Evolutionary conservation across 208 protist species (phyloP).

Genomic region (Crithidia sp.): DNA sequence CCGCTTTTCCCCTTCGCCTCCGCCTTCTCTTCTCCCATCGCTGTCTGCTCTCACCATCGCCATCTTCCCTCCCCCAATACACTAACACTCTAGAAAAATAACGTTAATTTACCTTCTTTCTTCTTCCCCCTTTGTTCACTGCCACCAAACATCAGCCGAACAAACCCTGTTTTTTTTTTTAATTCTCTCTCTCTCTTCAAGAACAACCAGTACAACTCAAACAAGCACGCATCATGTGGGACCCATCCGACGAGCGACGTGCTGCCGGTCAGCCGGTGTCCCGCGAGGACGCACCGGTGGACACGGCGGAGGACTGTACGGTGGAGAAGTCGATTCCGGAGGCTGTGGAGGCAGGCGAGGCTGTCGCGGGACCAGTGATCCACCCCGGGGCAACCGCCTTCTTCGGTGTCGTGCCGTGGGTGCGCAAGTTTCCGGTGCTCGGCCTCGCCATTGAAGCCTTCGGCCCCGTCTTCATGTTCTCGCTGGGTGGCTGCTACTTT

Average conservation of each 20-base stretch:
- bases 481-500: slow-evolving; percentile 37
- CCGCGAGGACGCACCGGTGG: neutral
- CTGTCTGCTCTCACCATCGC: neutral
- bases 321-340: neutral
- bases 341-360: too few relatives aligned
- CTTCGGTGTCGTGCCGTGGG: slow-evolving; percentile 22
- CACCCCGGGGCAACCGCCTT: slow-evolving; percentile 30
- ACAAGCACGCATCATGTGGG: slow-evolving; percentile 8
- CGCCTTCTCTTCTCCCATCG: neutral
- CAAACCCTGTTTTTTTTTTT: neutral
- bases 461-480: slow-evolving; percentile 34
- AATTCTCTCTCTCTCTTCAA: neutral
- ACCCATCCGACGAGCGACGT: neutral
- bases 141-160: too few relatives aligned
- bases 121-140: too few relatives aligned
- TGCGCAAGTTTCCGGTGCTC: slow-evolving; percentile 38
- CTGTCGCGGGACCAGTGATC: neutral
- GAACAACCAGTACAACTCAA: neutral
- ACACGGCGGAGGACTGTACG: neutral
- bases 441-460: slow-evolving; percentile 36
- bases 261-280: neutral
- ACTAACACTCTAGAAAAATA: too few relatives aligned
- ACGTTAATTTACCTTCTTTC: too few relatives aligned
- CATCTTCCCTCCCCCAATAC: too few relatives aligned
- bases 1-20: neutral